Evolutionary conservation across 495 filamentous ascomycete species (phyloP).

Genomic region (Elasticomyces elasticus): DNA sequence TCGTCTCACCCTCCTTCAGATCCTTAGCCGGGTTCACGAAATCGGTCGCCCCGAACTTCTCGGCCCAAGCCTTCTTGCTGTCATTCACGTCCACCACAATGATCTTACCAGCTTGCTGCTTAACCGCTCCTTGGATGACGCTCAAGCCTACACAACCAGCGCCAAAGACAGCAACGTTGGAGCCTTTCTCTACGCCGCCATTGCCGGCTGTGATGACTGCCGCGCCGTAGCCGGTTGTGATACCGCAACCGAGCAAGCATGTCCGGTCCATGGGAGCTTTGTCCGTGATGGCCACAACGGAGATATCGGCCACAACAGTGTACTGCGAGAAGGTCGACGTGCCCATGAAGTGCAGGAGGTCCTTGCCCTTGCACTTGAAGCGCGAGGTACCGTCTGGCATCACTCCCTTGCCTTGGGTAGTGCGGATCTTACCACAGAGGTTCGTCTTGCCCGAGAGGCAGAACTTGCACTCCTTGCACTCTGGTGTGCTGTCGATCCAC

Average conservation of each 20-base stretch:
- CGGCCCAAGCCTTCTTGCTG: slow-evolving; percentile 78
- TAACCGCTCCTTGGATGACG: slow-evolving; percentile 90
- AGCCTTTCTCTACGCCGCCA: slow-evolving; percentile 63
- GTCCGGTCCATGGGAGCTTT: slow-evolving; percentile 93
- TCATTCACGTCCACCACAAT: slow-evolving; percentile 95
- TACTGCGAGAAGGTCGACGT: slow-evolving; percentile 98
- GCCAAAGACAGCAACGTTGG: slow-evolving; percentile 88
- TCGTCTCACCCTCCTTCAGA: slow-evolving; percentile 57
- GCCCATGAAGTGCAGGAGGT: slow-evolving; percentile 97
- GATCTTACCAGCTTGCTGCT: slow-evolving; percentile 75
- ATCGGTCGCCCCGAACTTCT: slow-evolving; percentile 91
- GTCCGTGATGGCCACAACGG: slow-evolving; percentile 82
- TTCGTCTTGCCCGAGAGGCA: slow-evolving; percentile 99
- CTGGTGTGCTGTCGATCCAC: slow-evolving; percentile 60
- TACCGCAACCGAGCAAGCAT: slow-evolving; percentile 92
- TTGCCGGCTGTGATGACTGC: slow-evolving; percentile 78
- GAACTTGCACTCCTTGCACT: slow-evolving; percentile 98
- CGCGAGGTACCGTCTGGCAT: slow-evolving; percentile 97
- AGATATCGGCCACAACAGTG: slow-evolving; percentile 97
- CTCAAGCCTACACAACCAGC: slow-evolving; percentile 91
- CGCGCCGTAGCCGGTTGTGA: slow-evolving; percentile 96
- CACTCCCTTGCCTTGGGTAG: slow-evolving; percentile 88
- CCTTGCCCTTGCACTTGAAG: slow-evolving; percentile 87
- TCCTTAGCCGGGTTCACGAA: slow-evolving; percentile 84
- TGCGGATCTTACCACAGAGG: slow-evolving; percentile 97